These are phyloP conservation scores for Blumeria graminis DNA, from an alignment of 2,329 filamentous ascomycete species.

Conservation along the genomic window DNA sequence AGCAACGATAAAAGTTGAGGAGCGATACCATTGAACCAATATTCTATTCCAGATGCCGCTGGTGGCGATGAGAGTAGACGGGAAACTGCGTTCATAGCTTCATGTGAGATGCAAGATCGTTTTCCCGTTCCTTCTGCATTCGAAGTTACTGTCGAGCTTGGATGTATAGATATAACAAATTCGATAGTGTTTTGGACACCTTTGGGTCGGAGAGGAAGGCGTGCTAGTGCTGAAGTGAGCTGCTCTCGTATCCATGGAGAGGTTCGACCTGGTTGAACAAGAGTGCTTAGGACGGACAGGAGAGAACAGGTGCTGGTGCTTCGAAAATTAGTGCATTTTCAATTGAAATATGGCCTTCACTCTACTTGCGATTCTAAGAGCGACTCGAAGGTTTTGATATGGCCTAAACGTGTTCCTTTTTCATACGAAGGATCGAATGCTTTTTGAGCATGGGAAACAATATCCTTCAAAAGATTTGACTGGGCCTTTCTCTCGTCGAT, in stretches of 20 bases:
- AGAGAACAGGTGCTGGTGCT: conserved; percentile 27
- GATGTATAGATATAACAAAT: conserved; percentile 46
- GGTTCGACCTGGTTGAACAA: conserved; percentile 35
- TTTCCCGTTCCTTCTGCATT: conserved; percentile 16
- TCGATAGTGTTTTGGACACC: conserved; percentile 45
- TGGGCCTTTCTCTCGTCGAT: no score
- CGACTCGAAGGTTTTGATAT: no score
- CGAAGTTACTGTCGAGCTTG: conserved; percentile 14
- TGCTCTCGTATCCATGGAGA: conserved; percentile 34
- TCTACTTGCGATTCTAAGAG: no score
- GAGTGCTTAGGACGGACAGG: conserved; percentile 33
- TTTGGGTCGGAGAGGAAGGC: conserved; percentile 33
- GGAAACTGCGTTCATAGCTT: conserved; percentile 39
- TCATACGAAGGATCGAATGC: no score
- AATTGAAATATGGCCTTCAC: no score
- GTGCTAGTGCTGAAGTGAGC: conserved; percentile 31
- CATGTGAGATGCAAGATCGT: conserved; percentile 40
- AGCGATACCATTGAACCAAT: conserved; percentile 35
- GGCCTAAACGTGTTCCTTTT: no score
- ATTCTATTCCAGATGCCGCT: conserved; percentile 24
- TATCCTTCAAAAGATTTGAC: no score
- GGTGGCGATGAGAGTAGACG: conserved; percentile 37
- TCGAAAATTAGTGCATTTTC: background rate
- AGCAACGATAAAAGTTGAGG: conserved; percentile 36
- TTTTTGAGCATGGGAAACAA: no score